Evolutionary conservation across 2,329 filamentous ascomycete species (phyloP).

Genomic region (Coniochaeta pulveracea): DNA sequence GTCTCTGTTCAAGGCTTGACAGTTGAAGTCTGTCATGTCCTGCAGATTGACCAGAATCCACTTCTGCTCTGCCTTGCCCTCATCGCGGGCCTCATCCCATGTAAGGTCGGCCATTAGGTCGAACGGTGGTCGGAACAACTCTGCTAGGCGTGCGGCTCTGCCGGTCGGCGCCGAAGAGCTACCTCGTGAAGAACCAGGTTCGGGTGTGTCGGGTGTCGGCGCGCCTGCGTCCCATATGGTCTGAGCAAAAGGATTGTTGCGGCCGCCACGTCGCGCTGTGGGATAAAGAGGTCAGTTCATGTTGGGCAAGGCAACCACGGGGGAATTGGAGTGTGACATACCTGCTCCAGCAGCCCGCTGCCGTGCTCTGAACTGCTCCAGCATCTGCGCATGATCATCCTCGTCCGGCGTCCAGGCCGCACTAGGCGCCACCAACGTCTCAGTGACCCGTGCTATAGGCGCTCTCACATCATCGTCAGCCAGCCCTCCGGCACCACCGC

Average conservation of each 20-base stretch:
- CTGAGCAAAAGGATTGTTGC: conserved; percentile 25
- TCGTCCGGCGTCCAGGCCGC: conserved; percentile 32
- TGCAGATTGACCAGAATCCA: conserved; percentile 96
- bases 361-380: conserved; percentile 51
- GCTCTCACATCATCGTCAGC: conserved; percentile 57
- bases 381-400: conserved; percentile 44
- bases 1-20: conserved; percentile 86
- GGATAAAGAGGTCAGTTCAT: background rate
- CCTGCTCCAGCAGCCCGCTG: conserved; percentile 13
- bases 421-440: conserved; percentile 71
- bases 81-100: conserved; percentile 77
- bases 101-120: conserved; percentile 70
- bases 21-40: conserved; percentile 86
- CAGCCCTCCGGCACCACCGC: conserved; percentile 8
- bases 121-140: conserved; percentile 86
- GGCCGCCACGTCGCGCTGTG: conserved; percentile 7
- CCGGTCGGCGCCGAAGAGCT: conserved; percentile 40
- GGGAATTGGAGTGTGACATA: background rate
- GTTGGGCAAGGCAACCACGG: background rate
- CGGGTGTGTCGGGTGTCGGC: conserved; percentile 8
- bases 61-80: conserved; percentile 80
- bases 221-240: conserved; percentile 22
- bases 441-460: conserved; percentile 81
- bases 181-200: conserved; percentile 11
- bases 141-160: conserved; percentile 71